Evolutionary conservation across 2,329 filamentous ascomycete species (phyloP).

Genomic region (Penicillium sp.): DNA sequence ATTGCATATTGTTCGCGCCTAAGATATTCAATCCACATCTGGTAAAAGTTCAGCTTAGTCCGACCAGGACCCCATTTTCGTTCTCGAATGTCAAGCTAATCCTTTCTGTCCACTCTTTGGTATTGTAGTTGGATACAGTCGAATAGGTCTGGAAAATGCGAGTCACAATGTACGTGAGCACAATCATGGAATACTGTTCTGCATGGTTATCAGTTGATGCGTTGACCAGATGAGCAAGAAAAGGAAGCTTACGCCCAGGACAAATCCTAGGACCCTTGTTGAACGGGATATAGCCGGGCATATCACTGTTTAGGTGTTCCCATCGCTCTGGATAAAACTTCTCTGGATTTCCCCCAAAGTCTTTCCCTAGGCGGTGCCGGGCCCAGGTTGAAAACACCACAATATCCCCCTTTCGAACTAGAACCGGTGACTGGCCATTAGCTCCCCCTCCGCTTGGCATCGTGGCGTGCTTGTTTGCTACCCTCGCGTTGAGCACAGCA

Average conservation of each 20-base stretch:
- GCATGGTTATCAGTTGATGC: background rate
- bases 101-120: constrained; percentile 8
- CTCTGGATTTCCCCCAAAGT: background rate
- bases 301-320: background rate
- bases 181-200: constrained; percentile 14
- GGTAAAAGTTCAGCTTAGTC: background rate
- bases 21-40: background rate
- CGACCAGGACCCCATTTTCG: constrained; percentile 13
- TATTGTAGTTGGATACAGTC: constrained; percentile 7
- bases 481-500: background rate
- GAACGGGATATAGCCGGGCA: background rate
- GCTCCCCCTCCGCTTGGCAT: background rate
- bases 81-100: constrained; percentile 17
- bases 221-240: background rate
- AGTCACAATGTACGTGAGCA: constrained; percentile 14
- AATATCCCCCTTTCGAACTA: background rate
- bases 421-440: background rate
- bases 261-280: background rate
- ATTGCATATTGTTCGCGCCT: no score
- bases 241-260: background rate
- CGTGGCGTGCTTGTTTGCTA: background rate
- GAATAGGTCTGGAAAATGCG: constrained; percentile 16
- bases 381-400: constrained; percentile 2
- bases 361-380: background rate
- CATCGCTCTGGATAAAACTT: constrained; percentile 1